Conservation (phyloP, 2,329 filamentous ascomycete species). For the Fusarium austroafricanum region DNA sequence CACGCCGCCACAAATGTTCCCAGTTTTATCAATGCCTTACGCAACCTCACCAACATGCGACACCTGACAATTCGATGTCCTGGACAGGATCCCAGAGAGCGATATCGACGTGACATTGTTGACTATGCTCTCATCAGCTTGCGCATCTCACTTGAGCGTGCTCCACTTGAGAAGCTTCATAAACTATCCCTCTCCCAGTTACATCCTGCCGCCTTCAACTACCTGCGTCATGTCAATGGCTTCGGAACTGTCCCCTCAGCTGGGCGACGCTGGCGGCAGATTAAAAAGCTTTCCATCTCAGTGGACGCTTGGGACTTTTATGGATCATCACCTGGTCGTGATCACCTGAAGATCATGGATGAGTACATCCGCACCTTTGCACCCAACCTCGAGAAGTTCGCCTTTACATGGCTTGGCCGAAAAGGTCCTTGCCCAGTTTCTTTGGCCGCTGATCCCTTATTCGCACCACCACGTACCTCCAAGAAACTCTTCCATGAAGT, state of each 20-base stretch:
- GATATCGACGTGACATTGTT: conserved; percentile 80
- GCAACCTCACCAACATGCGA: conserved; percentile 73
- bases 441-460: conserved; percentile 76
- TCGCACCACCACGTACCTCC: conserved; percentile 64
- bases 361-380: conserved; percentile 81
- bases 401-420: conserved; percentile 82
- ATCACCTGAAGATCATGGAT: conserved; percentile 83
- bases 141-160: conserved; percentile 83
- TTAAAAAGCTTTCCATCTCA: conserved; percentile 77
- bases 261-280: conserved; percentile 79
- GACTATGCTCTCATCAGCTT: conserved; percentile 91
- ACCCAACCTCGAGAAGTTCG: conserved; percentile 73
- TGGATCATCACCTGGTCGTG: conserved; percentile 68
- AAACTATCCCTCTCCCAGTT: conserved; percentile 79
- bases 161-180: conserved; percentile 71
- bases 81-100: conserved; percentile 73
- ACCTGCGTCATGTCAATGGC: conserved; percentile 79
- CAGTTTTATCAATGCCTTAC: conserved; percentile 82
- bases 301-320: conserved; percentile 77
- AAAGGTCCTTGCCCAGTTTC: conserved; percentile 81
- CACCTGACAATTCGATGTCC: conserved; percentile 83
- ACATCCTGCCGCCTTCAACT: conserved; percentile 80
- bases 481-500: conserved; percentile 73
- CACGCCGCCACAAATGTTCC: conserved; percentile 90
- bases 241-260: conserved; percentile 81